These are phyloP conservation scores for Cryptosporidium meleagridis DNA, from an alignment of 169 alveolate species.

Conservation along the genomic window DNA sequence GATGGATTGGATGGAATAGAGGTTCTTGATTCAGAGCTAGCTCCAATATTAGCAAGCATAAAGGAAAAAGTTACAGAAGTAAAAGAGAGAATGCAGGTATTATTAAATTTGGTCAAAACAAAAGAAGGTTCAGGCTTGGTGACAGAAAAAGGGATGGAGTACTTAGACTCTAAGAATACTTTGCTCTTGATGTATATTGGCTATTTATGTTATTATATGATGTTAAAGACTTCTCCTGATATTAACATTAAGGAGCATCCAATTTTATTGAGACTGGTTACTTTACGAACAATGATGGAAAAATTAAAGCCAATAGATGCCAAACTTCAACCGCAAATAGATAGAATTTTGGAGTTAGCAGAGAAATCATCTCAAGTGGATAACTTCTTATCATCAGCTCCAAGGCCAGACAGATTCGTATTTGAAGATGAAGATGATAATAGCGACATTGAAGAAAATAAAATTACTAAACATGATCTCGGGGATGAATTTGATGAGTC, in stretches of 20 bases:
- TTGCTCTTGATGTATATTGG: conserved; percentile 54
- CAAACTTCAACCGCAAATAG: conserved; percentile 58
- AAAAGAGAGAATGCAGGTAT: conserved; percentile 38
- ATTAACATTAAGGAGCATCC: conserved; percentile 76
- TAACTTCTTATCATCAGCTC: conserved; percentile 31
- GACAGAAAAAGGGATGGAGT: conserved; percentile 60
- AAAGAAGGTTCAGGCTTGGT: conserved; percentile 18
- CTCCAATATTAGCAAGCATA: conserved; percentile 18
- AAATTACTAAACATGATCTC: conserved; percentile 13
- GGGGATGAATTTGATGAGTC: conserved; percentile 57
- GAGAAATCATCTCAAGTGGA: conserved; percentile 51
- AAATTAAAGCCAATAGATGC: conserved; percentile 73
- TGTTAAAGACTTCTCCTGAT: conserved; percentile 68
- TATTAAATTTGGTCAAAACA: conserved; percentile 18
- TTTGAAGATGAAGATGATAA: conserved; percentile 67
- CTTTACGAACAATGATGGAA: conserved; percentile 74
- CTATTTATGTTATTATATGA: conserved; percentile 56
- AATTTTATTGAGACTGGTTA: conserved; percentile 71
- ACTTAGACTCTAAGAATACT: conserved; percentile 60
- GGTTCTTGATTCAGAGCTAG: conserved; percentile 15
- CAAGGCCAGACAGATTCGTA: conserved; percentile 62
- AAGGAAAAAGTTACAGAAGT: conserved; percentile 65
- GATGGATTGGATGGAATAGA: neutral
- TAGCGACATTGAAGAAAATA: conserved; percentile 17
- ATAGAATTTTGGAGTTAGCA: conserved; percentile 35